phyloP scores from a whole-genome alignment of 2,329 filamentous ascomycete genomes.

The Aspergillus sp. region DNA sequence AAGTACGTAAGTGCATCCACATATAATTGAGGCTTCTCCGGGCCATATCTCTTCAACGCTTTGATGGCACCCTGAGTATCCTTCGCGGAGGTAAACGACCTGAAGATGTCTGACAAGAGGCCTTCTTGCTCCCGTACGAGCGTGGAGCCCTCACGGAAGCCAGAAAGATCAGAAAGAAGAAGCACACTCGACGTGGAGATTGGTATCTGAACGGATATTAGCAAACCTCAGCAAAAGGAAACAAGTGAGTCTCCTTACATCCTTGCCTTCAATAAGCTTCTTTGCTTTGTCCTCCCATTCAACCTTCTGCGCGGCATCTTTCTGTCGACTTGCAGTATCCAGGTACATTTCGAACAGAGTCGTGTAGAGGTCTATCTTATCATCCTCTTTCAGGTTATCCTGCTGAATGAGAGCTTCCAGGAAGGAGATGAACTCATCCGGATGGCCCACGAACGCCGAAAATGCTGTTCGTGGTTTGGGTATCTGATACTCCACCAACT shows the following conservation, averaged over 20 bases:
- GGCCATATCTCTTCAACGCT: constrained; percentile 86
- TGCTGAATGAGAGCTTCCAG: constrained; percentile 83
- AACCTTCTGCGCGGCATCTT: constrained; percentile 64
- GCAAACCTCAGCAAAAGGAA: background rate
- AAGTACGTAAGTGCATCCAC: constrained; percentile 91
- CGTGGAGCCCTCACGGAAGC: constrained; percentile 86
- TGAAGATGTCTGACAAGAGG: constrained; percentile 90
- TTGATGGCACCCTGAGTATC: constrained; percentile 90
- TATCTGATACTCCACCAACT: constrained; percentile 66
- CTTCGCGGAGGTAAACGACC: constrained; percentile 88
- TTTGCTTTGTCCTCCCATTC: constrained; percentile 92
- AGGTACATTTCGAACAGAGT: constrained; percentile 98
- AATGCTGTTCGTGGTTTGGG: constrained; percentile 88
- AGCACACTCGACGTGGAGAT: constrained; percentile 96
- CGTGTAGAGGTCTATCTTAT: constrained; percentile 85
- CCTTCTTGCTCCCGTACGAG: constrained; percentile 93
- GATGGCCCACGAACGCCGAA: constrained; percentile 92
- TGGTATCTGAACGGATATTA: constrained; percentile 51
- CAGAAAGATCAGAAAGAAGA: constrained; percentile 84
- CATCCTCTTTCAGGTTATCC: constrained; percentile 67
- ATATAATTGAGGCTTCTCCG: constrained; percentile 87
- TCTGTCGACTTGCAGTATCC: constrained; percentile 77
- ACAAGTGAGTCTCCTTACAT: constrained; percentile 49
- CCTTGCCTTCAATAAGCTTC: constrained; percentile 76
- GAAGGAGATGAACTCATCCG: constrained; percentile 88